These are phyloP conservation scores for Incumbomyces delicatus DNA, from an alignment of 2,329 filamentous ascomycete species.

Conservation along the genomic window DNA sequence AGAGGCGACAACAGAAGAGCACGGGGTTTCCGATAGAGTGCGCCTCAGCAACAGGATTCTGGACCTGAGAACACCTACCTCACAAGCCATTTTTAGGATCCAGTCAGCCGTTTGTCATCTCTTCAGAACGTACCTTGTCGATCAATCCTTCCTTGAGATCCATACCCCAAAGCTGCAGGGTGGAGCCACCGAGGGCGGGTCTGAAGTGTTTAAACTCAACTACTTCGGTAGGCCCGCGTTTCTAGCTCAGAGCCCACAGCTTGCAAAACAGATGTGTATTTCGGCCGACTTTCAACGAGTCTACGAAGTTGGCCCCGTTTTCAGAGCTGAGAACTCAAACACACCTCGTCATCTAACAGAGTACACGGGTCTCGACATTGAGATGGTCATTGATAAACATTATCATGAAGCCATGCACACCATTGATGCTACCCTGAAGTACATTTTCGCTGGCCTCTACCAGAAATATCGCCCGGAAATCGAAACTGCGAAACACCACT, in stretches of 20 bases:
- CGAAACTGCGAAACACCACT: conserved; percentile 61
- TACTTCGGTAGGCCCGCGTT: conserved; percentile 74
- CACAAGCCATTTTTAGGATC: conserved; percentile 69
- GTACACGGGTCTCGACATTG: conserved; percentile 72
- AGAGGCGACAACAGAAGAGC: conserved; percentile 38
- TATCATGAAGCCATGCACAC: conserved; percentile 67
- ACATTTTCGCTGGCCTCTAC: conserved; percentile 58
- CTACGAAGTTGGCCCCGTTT: conserved; percentile 70
- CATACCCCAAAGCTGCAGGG: conserved; percentile 77
- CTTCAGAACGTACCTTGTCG: conserved; percentile 61
- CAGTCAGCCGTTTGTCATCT: conserved; percentile 62
- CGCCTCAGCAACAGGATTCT: conserved; percentile 62
- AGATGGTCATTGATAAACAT: conserved; percentile 69
- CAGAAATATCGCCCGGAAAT: conserved; percentile 54
- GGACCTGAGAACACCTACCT: conserved; percentile 63
- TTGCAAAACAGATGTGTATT: conserved; percentile 75
- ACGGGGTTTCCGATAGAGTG: conserved; percentile 52
- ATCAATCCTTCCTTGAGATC: conserved; percentile 68
- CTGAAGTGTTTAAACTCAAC: conserved; percentile 72
- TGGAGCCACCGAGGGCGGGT: conserved; percentile 72
- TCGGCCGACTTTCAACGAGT: conserved; percentile 70
- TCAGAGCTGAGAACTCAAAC: conserved; percentile 79
- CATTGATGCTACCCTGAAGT: conserved; percentile 65
- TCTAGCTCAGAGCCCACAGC: conserved; percentile 70
- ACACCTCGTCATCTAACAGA: conserved; percentile 77